phyloP scores from a whole-genome alignment of 768 basidiomycete genomes.

The Solioccasus polychromus region DNA sequence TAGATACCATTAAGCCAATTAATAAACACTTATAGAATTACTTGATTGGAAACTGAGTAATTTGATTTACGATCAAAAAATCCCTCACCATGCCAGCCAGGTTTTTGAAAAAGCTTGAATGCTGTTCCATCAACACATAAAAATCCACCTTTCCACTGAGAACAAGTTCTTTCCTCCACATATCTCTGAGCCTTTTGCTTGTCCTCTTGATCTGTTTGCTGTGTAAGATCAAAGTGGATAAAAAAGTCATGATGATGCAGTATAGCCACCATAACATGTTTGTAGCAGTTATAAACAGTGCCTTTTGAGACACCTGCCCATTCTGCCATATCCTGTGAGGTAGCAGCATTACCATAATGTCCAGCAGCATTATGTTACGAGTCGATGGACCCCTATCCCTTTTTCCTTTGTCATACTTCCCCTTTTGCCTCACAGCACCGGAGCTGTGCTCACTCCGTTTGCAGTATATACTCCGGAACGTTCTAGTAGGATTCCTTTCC shows the following conservation, averaged over 20 bases:
- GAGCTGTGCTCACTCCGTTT: too few species aligned
- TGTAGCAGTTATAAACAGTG: neutral
- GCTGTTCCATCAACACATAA: conserved; percentile 29
- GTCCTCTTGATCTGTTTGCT: neutral
- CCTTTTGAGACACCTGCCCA: conserved; percentile 8
- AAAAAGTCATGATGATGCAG: conserved; percentile 1
- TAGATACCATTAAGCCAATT: neutral
- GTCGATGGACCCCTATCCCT: too few species aligned
- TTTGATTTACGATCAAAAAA: neutral
- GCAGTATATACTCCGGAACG: too few species aligned
- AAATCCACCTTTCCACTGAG: conserved; percentile 31
- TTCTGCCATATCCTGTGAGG: conserved; percentile 1
- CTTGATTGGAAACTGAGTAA: neutral
- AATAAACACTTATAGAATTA: neutral
- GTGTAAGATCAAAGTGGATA: neutral
- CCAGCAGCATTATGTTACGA: too few species aligned
- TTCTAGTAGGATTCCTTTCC: too few species aligned
- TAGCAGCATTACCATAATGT: conserved; percentile 25
- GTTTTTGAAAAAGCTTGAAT: neutral
- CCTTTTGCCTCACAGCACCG: too few species aligned
- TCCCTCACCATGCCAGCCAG: neutral
- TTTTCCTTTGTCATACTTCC: too few species aligned
- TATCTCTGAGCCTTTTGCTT: neutral
- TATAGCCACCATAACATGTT: conserved; percentile 2
- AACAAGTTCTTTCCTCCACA: neutral